These are phyloP conservation scores for Dispira simplex DNA, from an alignment of 192 early-diverging fungal species.

Conservation along the genomic window DNA sequence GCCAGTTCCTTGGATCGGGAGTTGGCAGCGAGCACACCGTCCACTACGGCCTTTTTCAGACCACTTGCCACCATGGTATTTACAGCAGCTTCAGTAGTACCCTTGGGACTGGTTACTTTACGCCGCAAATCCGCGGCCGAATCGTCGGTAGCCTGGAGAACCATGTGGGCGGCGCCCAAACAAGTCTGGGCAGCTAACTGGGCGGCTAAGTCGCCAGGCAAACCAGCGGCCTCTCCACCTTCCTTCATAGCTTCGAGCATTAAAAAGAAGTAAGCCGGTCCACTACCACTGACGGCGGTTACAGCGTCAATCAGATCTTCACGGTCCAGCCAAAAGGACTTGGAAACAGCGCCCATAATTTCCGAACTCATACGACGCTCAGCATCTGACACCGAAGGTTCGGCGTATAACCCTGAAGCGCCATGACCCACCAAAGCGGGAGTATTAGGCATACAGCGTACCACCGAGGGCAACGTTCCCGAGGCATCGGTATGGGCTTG, in stretches of 20 bases:
- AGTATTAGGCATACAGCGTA: constrained; percentile 93
- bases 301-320: constrained; percentile 74
- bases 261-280: constrained; percentile 93
- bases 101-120: constrained; percentile 89
- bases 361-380: constrained; percentile 52
- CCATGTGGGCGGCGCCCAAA: constrained; percentile 79
- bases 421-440: constrained; percentile 78
- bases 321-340: constrained; percentile 63
- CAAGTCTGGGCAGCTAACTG: constrained; percentile 83
- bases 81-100: constrained; percentile 85
- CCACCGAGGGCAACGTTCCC: constrained; percentile 29
- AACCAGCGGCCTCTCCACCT: constrained; percentile 57
- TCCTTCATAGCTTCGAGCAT: constrained; percentile 80
- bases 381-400: constrained; percentile 29
- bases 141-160: constrained; percentile 47
- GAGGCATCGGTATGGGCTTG: constrained; percentile 11
- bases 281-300: constrained; percentile 78
- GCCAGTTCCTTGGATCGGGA: constrained; percentile 52
- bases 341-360: constrained; percentile 60
- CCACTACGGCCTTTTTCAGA: constrained; percentile 31
- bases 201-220: constrained; percentile 52
- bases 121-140: constrained; percentile 52
- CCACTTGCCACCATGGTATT: constrained; percentile 49
- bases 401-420: constrained; percentile 72
- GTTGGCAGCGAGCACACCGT: constrained; percentile 51